A percentile compares a stretch with the other conserved stretches of the same genome.
These are phyloP conservation scores for Adenanthera pavonina DNA, from an alignment of 306 rosid species.

Conservation along the genomic window DNA sequence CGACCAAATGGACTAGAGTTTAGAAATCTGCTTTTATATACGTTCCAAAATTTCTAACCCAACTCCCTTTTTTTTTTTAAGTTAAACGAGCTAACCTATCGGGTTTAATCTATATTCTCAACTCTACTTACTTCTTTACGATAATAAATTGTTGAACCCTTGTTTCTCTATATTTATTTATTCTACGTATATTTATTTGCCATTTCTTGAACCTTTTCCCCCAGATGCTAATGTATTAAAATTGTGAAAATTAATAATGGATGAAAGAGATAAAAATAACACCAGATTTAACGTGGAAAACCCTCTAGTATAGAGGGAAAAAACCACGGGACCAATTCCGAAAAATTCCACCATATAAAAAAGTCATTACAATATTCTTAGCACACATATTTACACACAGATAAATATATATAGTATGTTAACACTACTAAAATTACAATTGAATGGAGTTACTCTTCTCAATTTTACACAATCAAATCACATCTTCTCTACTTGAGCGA, in stretches of 20 bases:
- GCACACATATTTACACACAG: not conserved
- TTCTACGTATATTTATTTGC: no score
- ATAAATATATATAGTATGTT: not conserved
- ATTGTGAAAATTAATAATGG: not conserved
- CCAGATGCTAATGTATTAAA: no score
- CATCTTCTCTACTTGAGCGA: not conserved
- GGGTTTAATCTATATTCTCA: no score
- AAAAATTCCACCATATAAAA: not conserved
- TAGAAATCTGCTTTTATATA: no score
- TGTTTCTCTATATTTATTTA: no score
- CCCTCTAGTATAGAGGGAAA: not conserved
- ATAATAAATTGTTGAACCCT: no score
- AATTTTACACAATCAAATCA: not conserved
- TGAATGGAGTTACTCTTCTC: not conserved
- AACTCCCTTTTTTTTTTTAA: no score
- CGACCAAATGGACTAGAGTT: no score
- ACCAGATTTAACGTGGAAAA: not conserved
- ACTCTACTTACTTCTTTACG: no score
- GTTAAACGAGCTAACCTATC: no score
- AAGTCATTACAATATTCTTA: not conserved
- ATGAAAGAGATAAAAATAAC: not conserved
- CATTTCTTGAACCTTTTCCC: no score
- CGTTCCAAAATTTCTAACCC: no score
- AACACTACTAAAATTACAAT: not conserved
- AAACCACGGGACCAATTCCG: not conserved